These are phyloP conservation scores for Solanum hybrid DNA, from an alignment of 305 asterid genomes.

Conservation along the genomic window DNA sequence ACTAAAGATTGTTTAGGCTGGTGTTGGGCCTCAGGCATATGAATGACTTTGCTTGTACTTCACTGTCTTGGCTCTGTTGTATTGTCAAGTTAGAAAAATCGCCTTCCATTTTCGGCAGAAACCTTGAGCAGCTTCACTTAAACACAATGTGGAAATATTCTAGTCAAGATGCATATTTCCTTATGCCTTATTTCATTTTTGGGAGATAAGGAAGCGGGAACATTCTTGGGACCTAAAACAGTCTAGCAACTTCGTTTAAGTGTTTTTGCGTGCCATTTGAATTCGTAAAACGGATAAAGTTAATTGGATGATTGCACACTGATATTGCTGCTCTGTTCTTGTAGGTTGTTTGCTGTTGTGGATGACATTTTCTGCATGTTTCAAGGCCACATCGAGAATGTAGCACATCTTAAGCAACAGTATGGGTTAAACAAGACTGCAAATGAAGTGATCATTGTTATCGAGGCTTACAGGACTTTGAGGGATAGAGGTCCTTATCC, in stretches of 20 bases:
- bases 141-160: background rate
- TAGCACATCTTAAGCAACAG: constrained; percentile 80
- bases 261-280: background rate
- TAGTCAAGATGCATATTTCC: background rate
- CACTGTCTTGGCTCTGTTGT: background rate
- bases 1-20: background rate
- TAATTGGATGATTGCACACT: background rate
- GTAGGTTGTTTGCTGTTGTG: constrained; percentile 60
- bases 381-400: constrained; percentile 75
- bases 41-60: background rate
- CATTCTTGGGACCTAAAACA: background rate
- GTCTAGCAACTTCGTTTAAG: background rate
- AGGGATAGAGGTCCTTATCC: constrained; percentile 96
- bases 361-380: constrained; percentile 90
- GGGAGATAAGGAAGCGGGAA: background rate
- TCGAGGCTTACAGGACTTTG: constrained; percentile 84
- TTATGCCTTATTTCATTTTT: background rate
- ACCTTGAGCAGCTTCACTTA: background rate
- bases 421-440: constrained; percentile 73
- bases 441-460: constrained; percentile 68
- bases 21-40: background rate
- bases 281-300: background rate
- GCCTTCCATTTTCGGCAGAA: background rate
- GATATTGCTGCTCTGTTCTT: background rate
- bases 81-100: background rate